Conservation (phyloP, 257 asterid species). For the Oldenlandia corymbosa region DNA sequence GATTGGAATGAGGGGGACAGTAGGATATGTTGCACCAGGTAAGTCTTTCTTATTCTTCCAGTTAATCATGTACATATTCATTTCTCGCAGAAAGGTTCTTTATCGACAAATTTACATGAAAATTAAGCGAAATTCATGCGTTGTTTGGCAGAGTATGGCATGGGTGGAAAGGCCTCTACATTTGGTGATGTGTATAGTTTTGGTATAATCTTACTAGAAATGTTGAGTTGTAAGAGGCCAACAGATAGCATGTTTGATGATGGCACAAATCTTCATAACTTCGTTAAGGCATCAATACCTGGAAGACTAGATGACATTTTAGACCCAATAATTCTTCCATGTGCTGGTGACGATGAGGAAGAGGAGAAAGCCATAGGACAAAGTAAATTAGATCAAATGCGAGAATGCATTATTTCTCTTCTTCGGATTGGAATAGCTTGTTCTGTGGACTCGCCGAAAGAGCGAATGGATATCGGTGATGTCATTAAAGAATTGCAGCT, state of each 20-base stretch:
- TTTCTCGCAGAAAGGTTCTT: background rate
- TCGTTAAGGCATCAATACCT: constrained; percentile 11
- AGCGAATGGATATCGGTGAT: constrained; percentile 4
- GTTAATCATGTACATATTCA: too few species aligned
- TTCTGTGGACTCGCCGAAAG: constrained; percentile 1
- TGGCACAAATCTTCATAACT: constrained; percentile 16
- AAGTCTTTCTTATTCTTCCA: background rate
- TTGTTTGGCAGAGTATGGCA: constrained; percentile 2
- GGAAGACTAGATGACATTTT: constrained; percentile 14
- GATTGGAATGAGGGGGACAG: constrained; percentile 6
- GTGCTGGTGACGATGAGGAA: background rate
- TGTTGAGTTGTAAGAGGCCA: constrained; percentile 24
- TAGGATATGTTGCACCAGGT: constrained; percentile 10
- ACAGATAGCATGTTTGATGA: constrained; percentile 16
- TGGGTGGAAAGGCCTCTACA: constrained; percentile 4
- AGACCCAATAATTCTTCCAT: constrained; percentile 17
- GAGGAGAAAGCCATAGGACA: constrained; percentile 9
- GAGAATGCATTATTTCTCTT: constrained; percentile 10
- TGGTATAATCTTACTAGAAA: constrained; percentile 17
- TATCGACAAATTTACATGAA: background rate
- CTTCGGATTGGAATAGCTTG: constrained; percentile 8
- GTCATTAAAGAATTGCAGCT: background rate
- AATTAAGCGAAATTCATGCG: background rate
- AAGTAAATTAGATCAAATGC: constrained; percentile 12
- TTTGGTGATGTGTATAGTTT: constrained; percentile 4